Evolutionary conservation across 345 rosid species (phyloP), one percentile per base, ranked within the genome.

Genomic region (Eucalyptus pauciflora): DNA sequence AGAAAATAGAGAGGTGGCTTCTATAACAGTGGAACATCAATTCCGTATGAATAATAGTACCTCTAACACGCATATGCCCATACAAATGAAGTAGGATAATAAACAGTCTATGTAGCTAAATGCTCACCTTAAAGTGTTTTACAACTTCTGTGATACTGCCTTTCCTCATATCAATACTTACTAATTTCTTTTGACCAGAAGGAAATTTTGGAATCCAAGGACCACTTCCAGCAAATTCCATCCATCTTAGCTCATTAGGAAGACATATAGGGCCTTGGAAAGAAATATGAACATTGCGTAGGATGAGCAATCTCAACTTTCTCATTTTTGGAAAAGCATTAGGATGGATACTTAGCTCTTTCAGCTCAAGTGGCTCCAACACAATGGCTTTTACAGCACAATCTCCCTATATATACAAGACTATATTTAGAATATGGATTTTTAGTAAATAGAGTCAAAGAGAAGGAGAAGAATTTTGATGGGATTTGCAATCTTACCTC

Each of bases 331-430:
- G 1, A 27, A 60, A 60, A 25, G 67, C 67, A 60, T 60, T 25
- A 3, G 15, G 15, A 25, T 25, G 7, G 31, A 60, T 60, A 25
- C 15, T 3, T 27, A 60, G 13, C n/a, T 60, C 4, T 60, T 25
- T 60, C 4, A 0, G 4, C 3, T 60, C 0, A 3, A 0, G n/a
- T 25, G n/a, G 15, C 67, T 27, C 7, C n/a, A 60, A 27, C 16
- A 60, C 67, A 1, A 60, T 60, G 31, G 67, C n/a, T 60, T 60
- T 60, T 25, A 60, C 4, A 5, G 0, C n/a, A 1, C 31, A 60
- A 60, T 60, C 67, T 60, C 31, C 67, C 67, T 60, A 4, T 24
- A 9, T 22, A 58, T 58, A 24, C 6, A 58, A 60, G 3, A 60
- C 1, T 27, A 60, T 27, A 60, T 60, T 11, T 27, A 27, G 7